These are phyloP conservation scores for Fusarium hainanense DNA, from an alignment of 2,329 filamentous ascomycete species.

Conservation along the genomic window DNA sequence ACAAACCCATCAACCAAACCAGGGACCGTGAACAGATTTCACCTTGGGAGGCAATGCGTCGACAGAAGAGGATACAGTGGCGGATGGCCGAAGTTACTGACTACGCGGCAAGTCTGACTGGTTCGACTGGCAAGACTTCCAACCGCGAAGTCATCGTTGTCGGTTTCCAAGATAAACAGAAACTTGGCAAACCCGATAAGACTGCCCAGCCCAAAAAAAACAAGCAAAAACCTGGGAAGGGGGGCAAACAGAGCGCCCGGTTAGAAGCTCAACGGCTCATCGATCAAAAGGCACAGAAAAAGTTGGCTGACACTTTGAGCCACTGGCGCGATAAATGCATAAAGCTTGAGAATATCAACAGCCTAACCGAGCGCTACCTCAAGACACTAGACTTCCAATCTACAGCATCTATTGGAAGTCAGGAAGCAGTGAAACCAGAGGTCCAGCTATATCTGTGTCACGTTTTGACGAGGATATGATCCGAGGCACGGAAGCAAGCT, in stretches of 20 bases:
- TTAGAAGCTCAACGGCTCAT: constrained; percentile 51
- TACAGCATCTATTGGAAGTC: background rate
- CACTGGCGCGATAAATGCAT: constrained; percentile 59
- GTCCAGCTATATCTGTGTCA: constrained; percentile 12
- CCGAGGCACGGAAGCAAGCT: background rate
- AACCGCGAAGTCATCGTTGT: constrained; percentile 73
- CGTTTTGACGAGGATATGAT: constrained; percentile 1
- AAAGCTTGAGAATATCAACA: constrained; percentile 59
- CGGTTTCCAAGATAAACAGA: background rate
- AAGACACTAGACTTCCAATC: constrained; percentile 61
- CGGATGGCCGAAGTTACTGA: constrained; percentile 74
- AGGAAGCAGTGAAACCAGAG: background rate
- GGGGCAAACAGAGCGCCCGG: constrained; percentile 54
- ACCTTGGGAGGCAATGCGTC: constrained; percentile 54
- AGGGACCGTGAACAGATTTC: constrained; percentile 44
- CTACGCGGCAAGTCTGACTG: constrained; percentile 78
- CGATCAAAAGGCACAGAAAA: constrained; percentile 48
- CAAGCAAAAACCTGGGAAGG: constrained; percentile 41
- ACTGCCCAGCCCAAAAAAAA: constrained; percentile 4
- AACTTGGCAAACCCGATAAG: background rate
- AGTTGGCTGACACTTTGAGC: constrained; percentile 48
- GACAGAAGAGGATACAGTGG: constrained; percentile 59
- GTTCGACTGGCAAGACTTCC: constrained; percentile 69
- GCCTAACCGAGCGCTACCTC: constrained; percentile 58
- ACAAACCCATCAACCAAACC: constrained; percentile 61